Evolutionary conservation across 176 grass and related monocot species (phyloP).

Genomic region (Oryza meyeriana): DNA sequence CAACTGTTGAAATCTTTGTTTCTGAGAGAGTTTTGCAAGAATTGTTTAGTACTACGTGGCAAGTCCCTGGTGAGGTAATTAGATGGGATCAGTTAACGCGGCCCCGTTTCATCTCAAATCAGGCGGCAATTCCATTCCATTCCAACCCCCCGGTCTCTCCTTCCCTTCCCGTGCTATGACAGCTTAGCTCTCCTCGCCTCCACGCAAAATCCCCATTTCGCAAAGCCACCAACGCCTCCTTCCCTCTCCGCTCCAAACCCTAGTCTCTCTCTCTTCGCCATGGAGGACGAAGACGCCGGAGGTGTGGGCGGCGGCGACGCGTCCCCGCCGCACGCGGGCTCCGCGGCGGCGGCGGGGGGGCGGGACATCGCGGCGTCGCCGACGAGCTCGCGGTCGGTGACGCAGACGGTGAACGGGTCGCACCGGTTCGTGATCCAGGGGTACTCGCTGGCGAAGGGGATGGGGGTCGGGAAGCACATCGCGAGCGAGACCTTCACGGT

Average conservation of each 20-base stretch:
- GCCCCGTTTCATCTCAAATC: neutral
- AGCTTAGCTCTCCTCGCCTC: neutral
- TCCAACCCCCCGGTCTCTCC: neutral
- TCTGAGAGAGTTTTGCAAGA: too few relatives aligned
- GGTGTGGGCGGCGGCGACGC: constrained; percentile 39
- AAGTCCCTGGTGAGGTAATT: neutral
- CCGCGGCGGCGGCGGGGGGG: constrained; percentile 8
- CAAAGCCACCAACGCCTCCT: constrained; percentile 1
- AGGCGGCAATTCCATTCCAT: neutral
- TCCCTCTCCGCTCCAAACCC: constrained; percentile 30
- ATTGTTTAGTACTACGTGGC: neutral
- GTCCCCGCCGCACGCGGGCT: constrained; percentile 49
- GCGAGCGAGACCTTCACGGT: constrained; percentile 92
- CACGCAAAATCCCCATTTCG: constrained; percentile 21
- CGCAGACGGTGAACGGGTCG: constrained; percentile 87
- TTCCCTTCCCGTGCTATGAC: neutral
- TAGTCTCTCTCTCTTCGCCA: neutral
- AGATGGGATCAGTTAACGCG: neutral
- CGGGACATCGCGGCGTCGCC: constrained; percentile 63
- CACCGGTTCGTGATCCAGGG: constrained; percentile 93
- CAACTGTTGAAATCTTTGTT: too few relatives aligned
- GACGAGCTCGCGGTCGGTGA: constrained; percentile 85
- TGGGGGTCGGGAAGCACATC: constrained; percentile 95
- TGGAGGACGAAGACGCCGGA: constrained; percentile 48
- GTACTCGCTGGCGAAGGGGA: constrained; percentile 91